Percentiles rank a stretch among this genome's conserved stretches.
phyloP scores from a whole-genome alignment of 345 rosid genomes.

The Ricinus communis region DNA sequence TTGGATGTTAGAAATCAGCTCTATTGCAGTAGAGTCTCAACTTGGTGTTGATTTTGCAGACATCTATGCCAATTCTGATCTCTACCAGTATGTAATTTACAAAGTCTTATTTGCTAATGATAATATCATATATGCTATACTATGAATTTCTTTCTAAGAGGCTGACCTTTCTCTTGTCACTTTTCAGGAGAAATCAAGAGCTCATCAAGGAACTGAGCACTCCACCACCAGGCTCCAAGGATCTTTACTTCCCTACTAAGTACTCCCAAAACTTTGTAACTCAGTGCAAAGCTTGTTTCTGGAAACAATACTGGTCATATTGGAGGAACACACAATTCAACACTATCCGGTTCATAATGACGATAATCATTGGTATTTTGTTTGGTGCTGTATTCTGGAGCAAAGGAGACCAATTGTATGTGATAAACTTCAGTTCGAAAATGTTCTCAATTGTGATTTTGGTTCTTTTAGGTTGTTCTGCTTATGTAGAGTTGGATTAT shows the following conservation, averaged over 20 bases:
- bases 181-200: constrained; percentile 35
- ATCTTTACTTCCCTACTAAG: constrained; percentile 42
- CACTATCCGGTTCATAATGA: constrained; percentile 34
- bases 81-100: constrained; percentile 14
- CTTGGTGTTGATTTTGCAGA: constrained; percentile 29
- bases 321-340: constrained; percentile 47
- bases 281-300: constrained; percentile 45
- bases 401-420: constrained; percentile 38
- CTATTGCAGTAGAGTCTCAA: constrained; percentile 15
- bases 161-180: not conserved
- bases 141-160: no score
- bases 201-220: constrained; percentile 39
- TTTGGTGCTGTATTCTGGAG: constrained; percentile 43
- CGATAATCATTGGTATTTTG: constrained; percentile 29
- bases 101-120: not conserved
- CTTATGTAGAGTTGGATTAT: not conserved
- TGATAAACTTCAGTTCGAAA: not conserved
- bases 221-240: constrained; percentile 34
- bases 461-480: not conserved
- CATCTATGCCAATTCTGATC: constrained; percentile 18
- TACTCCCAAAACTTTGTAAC: constrained; percentile 36
- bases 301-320: constrained; percentile 51
- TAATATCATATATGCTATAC: no score
- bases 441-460: not conserved
- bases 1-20: constrained; percentile 29